Evolutionary conservation across 1,284 basidiomycete species (phyloP), one percentile per base, ranked within the genome.

Genomic region (Sanghuangporus sanghuang): DNA sequence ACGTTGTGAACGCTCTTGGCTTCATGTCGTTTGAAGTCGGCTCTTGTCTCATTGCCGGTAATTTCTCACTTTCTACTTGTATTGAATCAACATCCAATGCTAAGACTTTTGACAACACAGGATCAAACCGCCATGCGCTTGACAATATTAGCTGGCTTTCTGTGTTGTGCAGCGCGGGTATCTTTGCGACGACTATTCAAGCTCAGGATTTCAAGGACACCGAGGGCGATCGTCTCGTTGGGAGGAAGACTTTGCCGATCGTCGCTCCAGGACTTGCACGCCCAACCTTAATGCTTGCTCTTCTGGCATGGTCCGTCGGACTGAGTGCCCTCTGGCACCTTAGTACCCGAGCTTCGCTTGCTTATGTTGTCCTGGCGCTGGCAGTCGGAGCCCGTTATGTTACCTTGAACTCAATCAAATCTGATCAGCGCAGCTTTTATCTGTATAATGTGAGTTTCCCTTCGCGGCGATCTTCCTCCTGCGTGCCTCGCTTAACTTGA

Each of bases 191-290:
- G 3, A 78, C 78, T 6, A 74, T 78, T 12, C 77, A 79, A 3
- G 72, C 74, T 0, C 77, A 79, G 67, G 79, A 80, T 61, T 80
- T 78, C 67, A 72, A 73, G 32, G 79, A 81, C 61, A 71, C 73
- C 5, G 72, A 70, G 8, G 79, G 79, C 5, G 79, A 81, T 65
- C 66, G 64, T 6, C 66, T 55, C 6, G 69, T 72, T 23, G 77
- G 78, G 11, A 71, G 79, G 11, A 70, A 68, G 3, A 81, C 79
- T 0, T 66, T 80, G 12, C 78, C 79, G 18, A 76, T 80, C 50
- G 66, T 71, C 18, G 70, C 70, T 0, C 77, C 75, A 21, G 52
- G 48, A 11, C 12, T 61, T 21, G 64, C 64, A 6, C 55, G 59
- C 8, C 60, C 59, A 12, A 64, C 54, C 32, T 54, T 64, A n/a